Conservation (phyloP, 805 yeast genomes). For the Pichia thaimueangensis region DNA sequence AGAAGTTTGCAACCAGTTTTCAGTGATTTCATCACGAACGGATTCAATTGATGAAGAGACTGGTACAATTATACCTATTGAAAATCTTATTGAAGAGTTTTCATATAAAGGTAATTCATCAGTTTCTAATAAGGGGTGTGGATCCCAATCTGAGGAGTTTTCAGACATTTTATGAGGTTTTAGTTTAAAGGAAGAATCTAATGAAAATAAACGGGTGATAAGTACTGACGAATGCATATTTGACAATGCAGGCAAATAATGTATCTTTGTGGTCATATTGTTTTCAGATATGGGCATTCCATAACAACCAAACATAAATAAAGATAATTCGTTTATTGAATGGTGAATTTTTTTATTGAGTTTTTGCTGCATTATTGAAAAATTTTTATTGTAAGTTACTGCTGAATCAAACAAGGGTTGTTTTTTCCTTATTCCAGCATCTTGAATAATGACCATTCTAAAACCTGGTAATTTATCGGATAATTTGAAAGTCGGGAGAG, state of each 20-base stretch:
- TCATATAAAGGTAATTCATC: slow-evolving; percentile 21
- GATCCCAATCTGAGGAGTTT: slow-evolving; percentile 33
- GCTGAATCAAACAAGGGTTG: slow-evolving; percentile 46
- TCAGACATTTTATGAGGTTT: slow-evolving; percentile 5
- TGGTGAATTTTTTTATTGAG: slow-evolving; percentile 33
- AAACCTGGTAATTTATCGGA: slow-evolving; percentile 26
- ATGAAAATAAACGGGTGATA: slow-evolving; percentile 39
- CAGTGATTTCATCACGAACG: slow-evolving; percentile 37
- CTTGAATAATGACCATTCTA: slow-evolving; percentile 44
- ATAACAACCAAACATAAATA: slow-evolving; percentile 48
- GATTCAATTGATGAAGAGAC: slow-evolving; percentile 24
- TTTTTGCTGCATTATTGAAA: slow-evolving; percentile 11
- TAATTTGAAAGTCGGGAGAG: slow-evolving; percentile 17
- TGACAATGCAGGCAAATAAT: slow-evolving; percentile 38
- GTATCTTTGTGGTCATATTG: slow-evolving; percentile 40
- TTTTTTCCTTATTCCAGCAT: slow-evolving; percentile 42
- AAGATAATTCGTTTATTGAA: slow-evolving; percentile 38
- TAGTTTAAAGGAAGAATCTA: slow-evolving; percentile 22
- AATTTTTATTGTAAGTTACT: slow-evolving; percentile 12
- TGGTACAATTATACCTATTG: slow-evolving; percentile 45
- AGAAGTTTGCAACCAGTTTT: slow-evolving; percentile 44
- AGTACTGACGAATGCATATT: slow-evolving; percentile 34
- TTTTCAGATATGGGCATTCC: slow-evolving; percentile 46
- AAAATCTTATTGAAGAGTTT: slow-evolving; percentile 30
- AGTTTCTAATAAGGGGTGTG: slow-evolving; percentile 34